phyloP scores from a whole-genome alignment of 306 rosid genomes.

The Lupinus albus region DNA sequence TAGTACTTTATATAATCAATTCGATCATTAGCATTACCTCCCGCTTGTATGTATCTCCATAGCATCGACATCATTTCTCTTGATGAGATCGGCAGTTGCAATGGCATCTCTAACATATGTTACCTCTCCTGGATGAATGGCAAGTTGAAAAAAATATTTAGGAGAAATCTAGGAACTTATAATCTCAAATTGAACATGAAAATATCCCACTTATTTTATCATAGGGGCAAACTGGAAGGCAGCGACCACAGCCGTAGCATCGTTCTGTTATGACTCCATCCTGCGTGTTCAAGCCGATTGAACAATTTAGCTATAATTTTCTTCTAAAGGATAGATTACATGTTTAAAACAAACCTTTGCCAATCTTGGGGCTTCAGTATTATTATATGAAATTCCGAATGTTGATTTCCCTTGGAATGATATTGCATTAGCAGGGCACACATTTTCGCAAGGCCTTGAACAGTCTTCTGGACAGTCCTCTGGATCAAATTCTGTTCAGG shows the following conservation, averaged over 20 bases:
- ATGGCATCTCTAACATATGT: slow-evolving; percentile 73
- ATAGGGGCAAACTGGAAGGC: slow-evolving; percentile 92
- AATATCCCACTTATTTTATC: slow-evolving; percentile 74
- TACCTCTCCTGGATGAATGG: slow-evolving; percentile 56
- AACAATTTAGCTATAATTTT: not conserved
- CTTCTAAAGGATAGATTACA: not conserved
- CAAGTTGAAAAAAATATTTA: slow-evolving; percentile 28
- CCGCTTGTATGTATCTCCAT: slow-evolving; percentile 89
- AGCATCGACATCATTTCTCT: slow-evolving; percentile 73
- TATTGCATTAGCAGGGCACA: slow-evolving; percentile 95
- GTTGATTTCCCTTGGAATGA: slow-evolving; percentile 48
- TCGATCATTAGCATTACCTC: slow-evolving; percentile 55
- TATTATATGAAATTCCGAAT: slow-evolving; percentile 39
- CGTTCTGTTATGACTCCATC: slow-evolving; percentile 89
- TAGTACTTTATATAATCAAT: not conserved
- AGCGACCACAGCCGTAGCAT: slow-evolving; percentile 95
- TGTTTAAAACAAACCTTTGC: not conserved
- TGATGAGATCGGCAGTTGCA: slow-evolving; percentile 64
- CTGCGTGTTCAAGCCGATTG: slow-evolving; percentile 46
- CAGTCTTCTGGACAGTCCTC: slow-evolving; percentile 87
- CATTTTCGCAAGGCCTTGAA: slow-evolving; percentile 71
- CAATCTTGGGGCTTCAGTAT: slow-evolving; percentile 25
- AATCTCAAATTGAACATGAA: slow-evolving; percentile 25
- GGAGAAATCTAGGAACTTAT: slow-evolving; percentile 27
- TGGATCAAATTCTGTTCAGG: slow-evolving; percentile 78